Percentiles rank a stretch among this genome's conserved stretches.
phyloP scores from a whole-genome alignment of 208 protist genomes.

The Willaertia magna region DNA sequence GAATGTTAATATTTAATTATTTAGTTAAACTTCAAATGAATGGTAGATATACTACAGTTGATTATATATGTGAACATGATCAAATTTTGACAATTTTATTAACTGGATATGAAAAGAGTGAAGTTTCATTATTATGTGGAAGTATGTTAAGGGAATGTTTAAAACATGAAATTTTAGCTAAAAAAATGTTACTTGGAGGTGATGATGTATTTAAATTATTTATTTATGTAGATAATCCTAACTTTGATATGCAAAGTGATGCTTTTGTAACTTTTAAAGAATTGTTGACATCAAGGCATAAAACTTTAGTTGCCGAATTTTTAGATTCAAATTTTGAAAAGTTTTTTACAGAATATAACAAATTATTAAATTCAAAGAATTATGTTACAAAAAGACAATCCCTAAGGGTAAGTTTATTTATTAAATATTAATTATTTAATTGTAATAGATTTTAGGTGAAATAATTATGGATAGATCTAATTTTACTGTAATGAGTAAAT shows the following conservation, averaged over 20 bases:
- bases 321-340: conserved; percentile 53
- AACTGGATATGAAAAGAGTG: neutral
- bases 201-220: conserved; percentile 41
- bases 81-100: neutral
- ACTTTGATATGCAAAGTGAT: conserved; percentile 70
- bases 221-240: conserved; percentile 46
- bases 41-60: neutral
- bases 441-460: conserved; percentile 53
- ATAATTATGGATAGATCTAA: conserved; percentile 66
- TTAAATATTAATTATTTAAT: neutral
- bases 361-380: conserved; percentile 54
- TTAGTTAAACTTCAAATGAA: neutral
- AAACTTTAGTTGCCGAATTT: conserved; percentile 46
- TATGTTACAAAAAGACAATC: conserved; percentile 68
- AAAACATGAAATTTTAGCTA: neutral
- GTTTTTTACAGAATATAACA: conserved; percentile 45
- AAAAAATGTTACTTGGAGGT: neutral
- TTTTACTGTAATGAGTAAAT: conserved; percentile 70
- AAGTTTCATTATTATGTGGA: neutral
- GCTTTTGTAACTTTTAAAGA: conserved; percentile 68
- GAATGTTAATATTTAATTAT: neutral
- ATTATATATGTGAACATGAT: neutral
- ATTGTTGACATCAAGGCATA: conserved; percentile 47
- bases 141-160: neutral
- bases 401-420: conserved; percentile 28